Evolutionary conservation across 108 stramenopile species (phyloP).

Genomic region (Skeletonema menzelii): DNA sequence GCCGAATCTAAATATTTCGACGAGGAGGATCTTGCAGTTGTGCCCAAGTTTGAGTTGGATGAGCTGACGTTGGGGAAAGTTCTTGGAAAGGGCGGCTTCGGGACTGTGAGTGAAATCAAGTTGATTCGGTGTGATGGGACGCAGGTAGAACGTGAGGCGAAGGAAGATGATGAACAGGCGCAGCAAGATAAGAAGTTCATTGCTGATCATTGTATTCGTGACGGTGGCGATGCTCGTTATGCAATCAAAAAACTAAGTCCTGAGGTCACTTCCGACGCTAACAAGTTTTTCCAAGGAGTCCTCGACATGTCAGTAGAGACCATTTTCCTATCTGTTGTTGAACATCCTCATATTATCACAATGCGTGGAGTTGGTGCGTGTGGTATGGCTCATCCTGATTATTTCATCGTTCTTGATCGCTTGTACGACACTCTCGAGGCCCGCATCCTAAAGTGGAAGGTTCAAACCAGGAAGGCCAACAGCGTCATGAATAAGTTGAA

Average conservation of each 20-base stretch:
- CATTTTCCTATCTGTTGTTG: conserved; percentile 45
- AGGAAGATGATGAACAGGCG: conserved; percentile 16
- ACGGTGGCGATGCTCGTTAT: conserved; percentile 54
- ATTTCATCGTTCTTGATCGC: conserved; percentile 56
- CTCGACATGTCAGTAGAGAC: conserved; percentile 71
- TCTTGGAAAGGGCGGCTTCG: conserved; percentile 66
- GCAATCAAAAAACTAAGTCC: conserved; percentile 26
- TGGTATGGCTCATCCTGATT: conserved; percentile 14
- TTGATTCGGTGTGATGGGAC: conserved; percentile 5
- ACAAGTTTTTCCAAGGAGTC: conserved; percentile 41
- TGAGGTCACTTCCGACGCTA: conserved; percentile 11
- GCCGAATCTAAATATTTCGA: conserved; percentile 5
- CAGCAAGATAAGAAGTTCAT: conserved; percentile 57
- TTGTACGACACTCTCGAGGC: conserved; percentile 61
- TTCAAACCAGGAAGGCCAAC: conserved; percentile 7
- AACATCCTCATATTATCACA: conserved; percentile 76
- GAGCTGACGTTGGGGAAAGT: conserved; percentile 55
- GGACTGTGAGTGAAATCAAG: conserved; percentile 61
- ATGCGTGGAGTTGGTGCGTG: conserved; percentile 42
- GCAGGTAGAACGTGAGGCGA: not conserved
- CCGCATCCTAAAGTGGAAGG: conserved; percentile 48
- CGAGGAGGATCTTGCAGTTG: conserved; percentile 3
- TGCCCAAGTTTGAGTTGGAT: conserved; percentile 10
- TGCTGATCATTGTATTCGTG: conserved; percentile 53
- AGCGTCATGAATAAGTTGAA: conserved; percentile 42